Evolutionary conservation across 1,139 yeast genomes (phyloP).

Genomic region (Taphrina wiesneri): DNA sequence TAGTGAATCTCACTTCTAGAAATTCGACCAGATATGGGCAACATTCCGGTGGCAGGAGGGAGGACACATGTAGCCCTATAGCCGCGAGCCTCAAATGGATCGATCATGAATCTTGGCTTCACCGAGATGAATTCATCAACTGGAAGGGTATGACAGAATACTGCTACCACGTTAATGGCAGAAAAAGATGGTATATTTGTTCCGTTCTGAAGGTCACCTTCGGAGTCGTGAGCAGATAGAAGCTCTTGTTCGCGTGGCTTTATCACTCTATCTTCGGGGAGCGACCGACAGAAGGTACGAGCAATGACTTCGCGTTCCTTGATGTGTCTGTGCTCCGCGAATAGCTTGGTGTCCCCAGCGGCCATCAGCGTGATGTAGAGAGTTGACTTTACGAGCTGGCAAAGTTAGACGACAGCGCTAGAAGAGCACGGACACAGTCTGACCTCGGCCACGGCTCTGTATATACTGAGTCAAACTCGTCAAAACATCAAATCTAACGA

Average conservation of each 20-base stretch:
- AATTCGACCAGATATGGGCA: conserved; percentile 1
- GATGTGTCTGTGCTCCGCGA: conserved; percentile 9
- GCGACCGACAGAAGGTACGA: conserved; percentile 17
- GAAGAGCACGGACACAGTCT: not conserved
- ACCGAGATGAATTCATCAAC: conserved; percentile 6
- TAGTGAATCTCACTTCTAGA: conserved; percentile 2
- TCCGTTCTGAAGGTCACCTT: not conserved
- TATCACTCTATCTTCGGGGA: conserved; percentile 32
- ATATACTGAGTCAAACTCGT: conserved; percentile 34
- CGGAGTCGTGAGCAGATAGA: not conserved
- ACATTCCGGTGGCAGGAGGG: conserved; percentile 12
- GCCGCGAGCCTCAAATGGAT: not conserved
- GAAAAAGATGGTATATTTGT: conserved; percentile 6
- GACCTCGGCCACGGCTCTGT: conserved; percentile 37
- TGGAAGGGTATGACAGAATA: conserved; percentile 22
- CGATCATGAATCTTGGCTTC: conserved; percentile 4
- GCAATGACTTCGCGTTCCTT: conserved; percentile 16
- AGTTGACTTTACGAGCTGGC: conserved; percentile 17
- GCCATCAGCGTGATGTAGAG: conserved; percentile 11
- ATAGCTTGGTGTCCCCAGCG: not conserved
- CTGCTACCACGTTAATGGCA: conserved; percentile 15
- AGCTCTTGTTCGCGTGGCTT: not conserved
- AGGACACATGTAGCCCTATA: conserved; percentile 17
- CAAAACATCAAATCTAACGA: conserved; percentile 34
- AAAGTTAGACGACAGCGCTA: not conserved